Evolutionary conservation across 2,329 filamentous ascomycete species (phyloP).

Genomic region (Cladosporium sp.): DNA sequence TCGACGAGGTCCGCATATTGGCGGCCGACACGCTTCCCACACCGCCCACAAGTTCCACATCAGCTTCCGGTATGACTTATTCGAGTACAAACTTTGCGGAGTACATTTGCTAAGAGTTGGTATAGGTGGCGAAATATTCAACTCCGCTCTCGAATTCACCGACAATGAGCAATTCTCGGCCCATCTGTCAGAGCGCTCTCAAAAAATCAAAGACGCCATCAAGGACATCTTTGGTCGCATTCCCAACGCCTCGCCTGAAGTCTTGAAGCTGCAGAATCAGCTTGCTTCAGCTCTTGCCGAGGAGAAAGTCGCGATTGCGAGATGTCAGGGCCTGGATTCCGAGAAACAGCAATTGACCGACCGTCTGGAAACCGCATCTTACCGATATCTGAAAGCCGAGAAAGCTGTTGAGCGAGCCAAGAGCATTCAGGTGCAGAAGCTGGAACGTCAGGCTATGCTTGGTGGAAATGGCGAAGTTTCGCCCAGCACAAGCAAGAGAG

Average conservation of each 20-base stretch:
- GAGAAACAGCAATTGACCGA: slow-evolving; percentile 86
- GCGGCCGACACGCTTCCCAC: slow-evolving; percentile 39
- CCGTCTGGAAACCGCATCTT: slow-evolving; percentile 81
- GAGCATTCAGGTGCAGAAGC: slow-evolving; percentile 84
- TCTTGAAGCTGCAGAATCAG: slow-evolving; percentile 70
- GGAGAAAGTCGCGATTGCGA: slow-evolving; percentile 78
- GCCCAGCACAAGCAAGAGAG: slow-evolving; percentile 14
- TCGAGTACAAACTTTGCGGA: slow-evolving; percentile 28
- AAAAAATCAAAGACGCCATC: slow-evolving; percentile 73
- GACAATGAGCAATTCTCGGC: slow-evolving; percentile 67
- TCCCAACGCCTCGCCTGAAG: slow-evolving; percentile 61
- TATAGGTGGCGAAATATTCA: slow-evolving; percentile 45
- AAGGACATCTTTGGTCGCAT: slow-evolving; percentile 62
- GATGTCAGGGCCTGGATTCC: slow-evolving; percentile 70
- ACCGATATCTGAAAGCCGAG: slow-evolving; percentile 92
- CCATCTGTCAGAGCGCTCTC: slow-evolving; percentile 75
- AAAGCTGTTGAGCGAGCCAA: slow-evolving; percentile 89
- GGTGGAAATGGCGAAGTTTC: slow-evolving; percentile 54
- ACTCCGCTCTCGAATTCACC: slow-evolving; percentile 55
- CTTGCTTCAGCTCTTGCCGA: slow-evolving; percentile 73
- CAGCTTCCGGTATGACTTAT: slow-evolving; percentile 33
- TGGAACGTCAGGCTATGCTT: slow-evolving; percentile 84
- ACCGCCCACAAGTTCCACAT: slow-evolving; percentile 32
- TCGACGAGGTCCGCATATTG: slow-evolving; percentile 51
- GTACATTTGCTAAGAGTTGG: slow-evolving; percentile 32